phyloP scores from a whole-genome alignment of 108 stramenopile species.

The Nitzschia sp. region DNA sequence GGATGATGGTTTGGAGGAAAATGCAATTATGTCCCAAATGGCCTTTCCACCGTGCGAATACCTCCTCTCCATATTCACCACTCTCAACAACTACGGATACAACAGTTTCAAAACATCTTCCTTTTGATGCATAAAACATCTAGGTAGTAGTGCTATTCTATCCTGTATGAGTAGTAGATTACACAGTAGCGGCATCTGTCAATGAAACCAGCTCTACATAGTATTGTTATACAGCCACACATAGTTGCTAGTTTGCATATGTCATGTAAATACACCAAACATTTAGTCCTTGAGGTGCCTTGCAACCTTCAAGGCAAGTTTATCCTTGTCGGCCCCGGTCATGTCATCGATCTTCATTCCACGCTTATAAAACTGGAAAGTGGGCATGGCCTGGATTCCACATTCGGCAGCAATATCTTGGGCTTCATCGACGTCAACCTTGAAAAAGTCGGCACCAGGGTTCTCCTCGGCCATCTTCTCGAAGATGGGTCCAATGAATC shows the following conservation, averaged over 20 bases:
- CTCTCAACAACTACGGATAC: no score
- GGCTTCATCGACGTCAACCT: slow-evolving; percentile 88
- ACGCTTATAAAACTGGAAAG: slow-evolving; percentile 81
- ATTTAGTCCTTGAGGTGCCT: slow-evolving; percentile 16
- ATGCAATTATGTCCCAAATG: no score
- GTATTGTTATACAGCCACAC: no score
- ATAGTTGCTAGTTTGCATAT: background rate
- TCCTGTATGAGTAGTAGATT: no score
- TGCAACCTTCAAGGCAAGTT: slow-evolving; percentile 31
- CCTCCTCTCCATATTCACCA: no score
- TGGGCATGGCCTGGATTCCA: slow-evolving; percentile 87
- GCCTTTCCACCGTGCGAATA: no score
- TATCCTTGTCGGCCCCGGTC: slow-evolving; percentile 60
- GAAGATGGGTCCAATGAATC: slow-evolving; percentile 80
- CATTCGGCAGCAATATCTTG: slow-evolving; percentile 61
- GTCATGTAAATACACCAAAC: background rate
- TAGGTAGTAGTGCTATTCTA: no score
- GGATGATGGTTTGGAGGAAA: no score
- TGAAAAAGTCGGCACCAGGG: slow-evolving; percentile 68
- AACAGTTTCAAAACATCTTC: no score
- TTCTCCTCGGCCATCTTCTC: slow-evolving; percentile 65
- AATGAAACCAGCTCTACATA: no score
- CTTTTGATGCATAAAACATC: no score
- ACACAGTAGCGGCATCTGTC: no score
- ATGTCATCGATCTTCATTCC: slow-evolving; percentile 79